Base-by-base conservation (phyloP, 768 basidiomycete species). In the Xerocomus potaroensis region DNA sequence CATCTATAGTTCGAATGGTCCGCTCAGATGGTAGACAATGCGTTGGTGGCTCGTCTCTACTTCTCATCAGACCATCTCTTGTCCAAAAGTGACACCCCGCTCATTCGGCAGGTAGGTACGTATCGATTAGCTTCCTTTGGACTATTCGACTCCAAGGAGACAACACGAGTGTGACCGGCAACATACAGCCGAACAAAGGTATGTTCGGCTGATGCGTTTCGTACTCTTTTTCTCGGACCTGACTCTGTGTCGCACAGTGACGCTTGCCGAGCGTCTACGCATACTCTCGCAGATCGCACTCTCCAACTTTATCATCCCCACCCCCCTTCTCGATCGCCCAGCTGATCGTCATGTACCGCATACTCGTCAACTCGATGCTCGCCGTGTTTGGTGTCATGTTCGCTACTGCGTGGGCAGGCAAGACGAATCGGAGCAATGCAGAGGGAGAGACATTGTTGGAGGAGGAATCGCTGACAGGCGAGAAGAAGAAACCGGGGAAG, bases 1-100 rank as follows among this genome's bases (percentile, higher is more conserved):
- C 68, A 61, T 43, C 43, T 68, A 10, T 66, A 64, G 46, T 60
- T 67, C 3, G 66, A 65, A 33, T 64, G 66, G 64, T 55, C 57
- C 12, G 49, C 56, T 15, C 66, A 67, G 44, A 32, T 67, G 41
- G 41, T 57, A 7, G 65, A 65, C 40, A 67, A 67, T 23, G 50
- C 50, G 63, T 66, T 19, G 41, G 64, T 47, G 4, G 41, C 23
- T 24, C 8, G 8, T 23, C 5, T 14, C 7, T n/a, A n/a, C n/a
- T n/a, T n/a, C n/a, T n/a, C n/a, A 5, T 1, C 32, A 12, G 33
- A 8, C n/a, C n/a, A n/a, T n/a, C n/a, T n/a, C n/a, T n/a, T n/a
- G n/a, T n/a, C n/a, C n/a, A n/a, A n/a, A n/a, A n/a, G n/a, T n/a
- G n/a, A n/a, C n/a, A n/a, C n/a, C n/a, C n/a, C n/a, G n/a, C n/a